Evolutionary conservation across 768 basidiomycete genomes (phyloP).

Genomic region (Xerocomellus chrysenteron): DNA sequence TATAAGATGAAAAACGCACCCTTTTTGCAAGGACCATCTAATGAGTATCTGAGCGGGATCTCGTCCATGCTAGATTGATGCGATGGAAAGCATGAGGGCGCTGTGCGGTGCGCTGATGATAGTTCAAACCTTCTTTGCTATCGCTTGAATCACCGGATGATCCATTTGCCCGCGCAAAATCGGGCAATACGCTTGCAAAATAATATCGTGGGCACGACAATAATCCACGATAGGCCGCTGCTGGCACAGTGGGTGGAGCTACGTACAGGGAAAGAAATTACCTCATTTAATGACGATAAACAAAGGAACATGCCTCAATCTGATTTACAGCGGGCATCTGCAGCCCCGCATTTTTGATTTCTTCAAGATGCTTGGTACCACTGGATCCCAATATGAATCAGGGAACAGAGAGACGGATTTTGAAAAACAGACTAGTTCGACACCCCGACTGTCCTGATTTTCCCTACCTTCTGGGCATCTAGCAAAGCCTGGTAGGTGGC

Average conservation of each 20-base stretch:
- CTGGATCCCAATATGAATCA: conserved; percentile 36
- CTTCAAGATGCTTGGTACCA: conserved; percentile 68
- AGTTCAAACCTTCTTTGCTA: conserved; percentile 57
- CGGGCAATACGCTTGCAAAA: conserved; percentile 76
- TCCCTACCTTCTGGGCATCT: conserved; percentile 60
- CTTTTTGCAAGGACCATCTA: conserved; percentile 87
- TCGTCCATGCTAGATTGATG: conserved; percentile 46
- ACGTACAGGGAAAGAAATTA: conserved; percentile 7
- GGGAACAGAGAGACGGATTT: background rate
- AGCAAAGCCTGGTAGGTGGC: conserved; percentile 69
- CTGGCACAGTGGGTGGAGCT: conserved; percentile 84
- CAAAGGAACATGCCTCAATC: conserved; percentile 55
- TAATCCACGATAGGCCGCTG: conserved; percentile 77
- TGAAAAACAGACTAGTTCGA: conserved; percentile 68
- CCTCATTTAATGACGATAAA: background rate
- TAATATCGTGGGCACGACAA: conserved; percentile 58
- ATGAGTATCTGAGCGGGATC: conserved; percentile 79
- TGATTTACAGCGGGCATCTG: conserved; percentile 77
- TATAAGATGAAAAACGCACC: conserved; percentile 43
- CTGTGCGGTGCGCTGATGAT: conserved; percentile 1
- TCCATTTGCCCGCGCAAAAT: conserved; percentile 60
- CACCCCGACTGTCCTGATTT: conserved; percentile 72
- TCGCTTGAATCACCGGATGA: conserved; percentile 48
- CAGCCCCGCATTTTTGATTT: conserved; percentile 61
- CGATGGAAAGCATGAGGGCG: conserved; percentile 1